Evolutionary conservation across 176 grass and related monocot genomes (phyloP).

Genomic region (Elaeis guineensis): DNA sequence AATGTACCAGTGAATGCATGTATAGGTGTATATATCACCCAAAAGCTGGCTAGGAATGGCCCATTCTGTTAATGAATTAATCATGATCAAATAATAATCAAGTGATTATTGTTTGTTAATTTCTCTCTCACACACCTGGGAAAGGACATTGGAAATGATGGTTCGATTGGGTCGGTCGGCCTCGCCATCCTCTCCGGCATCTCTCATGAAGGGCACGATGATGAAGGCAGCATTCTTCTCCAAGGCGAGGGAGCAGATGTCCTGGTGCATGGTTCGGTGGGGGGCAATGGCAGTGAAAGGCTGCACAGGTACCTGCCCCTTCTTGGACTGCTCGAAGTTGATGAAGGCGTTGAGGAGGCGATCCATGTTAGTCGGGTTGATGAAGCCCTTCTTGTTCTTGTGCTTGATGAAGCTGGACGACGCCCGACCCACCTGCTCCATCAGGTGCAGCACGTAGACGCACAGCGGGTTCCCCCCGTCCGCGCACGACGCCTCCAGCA

Average conservation of each 20-base stretch:
- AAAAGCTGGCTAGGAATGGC: no score
- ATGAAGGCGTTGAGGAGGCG: conserved; percentile 13
- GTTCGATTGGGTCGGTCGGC: background rate
- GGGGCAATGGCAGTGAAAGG: conserved; percentile 35
- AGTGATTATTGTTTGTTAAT: no score
- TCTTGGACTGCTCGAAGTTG: conserved; percentile 17
- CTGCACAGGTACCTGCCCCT: conserved; percentile 7
- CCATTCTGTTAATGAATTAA: no score
- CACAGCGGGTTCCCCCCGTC: background rate
- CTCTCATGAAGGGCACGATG: conserved; percentile 26
- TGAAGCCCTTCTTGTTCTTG: conserved; percentile 18
- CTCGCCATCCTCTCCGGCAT: conserved; percentile 2
- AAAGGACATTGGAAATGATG: conserved; percentile 22
- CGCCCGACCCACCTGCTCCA: conserved; percentile 13
- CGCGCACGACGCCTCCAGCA: conserved; percentile 20
- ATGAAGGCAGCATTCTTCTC: conserved; percentile 21
- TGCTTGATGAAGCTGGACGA: conserved; percentile 25
- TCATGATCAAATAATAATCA: no score
- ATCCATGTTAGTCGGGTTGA: conserved; percentile 12
- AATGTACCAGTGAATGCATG: no score
- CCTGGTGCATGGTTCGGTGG: conserved; percentile 29
- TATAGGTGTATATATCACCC: no score
- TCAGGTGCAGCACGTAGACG: conserved; percentile 22
- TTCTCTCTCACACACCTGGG: conserved; percentile 7
- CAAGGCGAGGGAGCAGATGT: conserved; percentile 26